These are phyloP conservation scores for Berberis vulgaris DNA, from an alignment of 164 flowering plant species.

Conservation along the genomic window DNA sequence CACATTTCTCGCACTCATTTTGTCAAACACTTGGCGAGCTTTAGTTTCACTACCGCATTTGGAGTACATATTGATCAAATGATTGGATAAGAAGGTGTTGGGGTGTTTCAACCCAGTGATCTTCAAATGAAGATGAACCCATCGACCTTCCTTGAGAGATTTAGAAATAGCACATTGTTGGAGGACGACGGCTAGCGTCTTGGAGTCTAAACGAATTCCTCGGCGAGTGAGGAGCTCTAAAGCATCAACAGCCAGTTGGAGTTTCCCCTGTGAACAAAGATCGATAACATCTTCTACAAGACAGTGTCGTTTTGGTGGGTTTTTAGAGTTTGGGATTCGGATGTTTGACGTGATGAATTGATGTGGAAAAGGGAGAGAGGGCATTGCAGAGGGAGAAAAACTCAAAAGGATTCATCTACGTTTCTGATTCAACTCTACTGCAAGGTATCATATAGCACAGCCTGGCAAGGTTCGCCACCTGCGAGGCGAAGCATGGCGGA, in stretches of 20 bases:
- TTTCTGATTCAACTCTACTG: too few relatives aligned
- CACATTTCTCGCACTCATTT: constrained; percentile 54
- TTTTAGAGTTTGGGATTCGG: too few relatives aligned
- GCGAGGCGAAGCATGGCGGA: too few relatives aligned
- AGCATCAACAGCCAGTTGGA: constrained; percentile 38
- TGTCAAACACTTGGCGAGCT: constrained; percentile 59
- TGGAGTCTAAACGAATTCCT: constrained; percentile 43
- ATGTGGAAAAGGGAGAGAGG: too few relatives aligned
- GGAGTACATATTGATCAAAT: constrained; percentile 47
- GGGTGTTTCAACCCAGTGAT: constrained; percentile 40
- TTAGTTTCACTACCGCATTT: constrained; percentile 31
- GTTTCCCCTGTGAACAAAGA: constrained; percentile 30
- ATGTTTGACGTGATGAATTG: too few relatives aligned
- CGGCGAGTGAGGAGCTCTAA: constrained; percentile 26
- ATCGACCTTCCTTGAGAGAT: constrained; percentile 41
- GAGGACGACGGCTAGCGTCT: constrained; percentile 31
- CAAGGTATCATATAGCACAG: too few relatives aligned
- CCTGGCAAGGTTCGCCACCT: too few relatives aligned
- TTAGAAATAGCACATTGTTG: constrained; percentile 27
- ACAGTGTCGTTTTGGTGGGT: constrained; percentile 19
- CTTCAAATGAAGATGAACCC: constrained; percentile 53
- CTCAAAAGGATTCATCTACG: too few relatives aligned
- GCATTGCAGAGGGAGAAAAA: too few relatives aligned
- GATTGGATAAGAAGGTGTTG: constrained; percentile 38
- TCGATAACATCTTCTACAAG: constrained; percentile 28